A percentile compares a stretch with the other conserved stretches of the same genome.
Conservation (phyloP, 352 stramenopile genomes). For the Globisporangium okanoganense region DNA sequence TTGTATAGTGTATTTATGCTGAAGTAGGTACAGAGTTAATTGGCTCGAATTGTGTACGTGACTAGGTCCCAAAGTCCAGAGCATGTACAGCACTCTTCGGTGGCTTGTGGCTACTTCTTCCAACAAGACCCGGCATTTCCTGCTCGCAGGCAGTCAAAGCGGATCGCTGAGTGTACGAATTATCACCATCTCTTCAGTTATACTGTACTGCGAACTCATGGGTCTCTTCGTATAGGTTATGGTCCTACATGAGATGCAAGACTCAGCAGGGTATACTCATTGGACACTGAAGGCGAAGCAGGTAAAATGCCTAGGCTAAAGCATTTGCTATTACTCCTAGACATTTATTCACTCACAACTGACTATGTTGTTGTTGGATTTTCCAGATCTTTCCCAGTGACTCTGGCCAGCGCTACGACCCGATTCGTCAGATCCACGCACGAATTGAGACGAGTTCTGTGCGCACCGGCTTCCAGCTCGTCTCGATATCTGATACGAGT, state of each 20-base stretch:
- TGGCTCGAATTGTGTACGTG: background rate
- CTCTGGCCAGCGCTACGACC: constrained; percentile 22
- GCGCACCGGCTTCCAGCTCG: constrained; percentile 23
- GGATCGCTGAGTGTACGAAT: constrained; percentile 33
- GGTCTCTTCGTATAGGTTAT: background rate
- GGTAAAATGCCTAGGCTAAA: background rate
- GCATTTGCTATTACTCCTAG: no score
- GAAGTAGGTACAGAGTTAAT: background rate
- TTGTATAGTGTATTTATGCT: background rate
- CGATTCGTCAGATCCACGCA: constrained; percentile 25
- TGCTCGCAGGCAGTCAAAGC: constrained; percentile 32
- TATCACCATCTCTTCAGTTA: background rate
- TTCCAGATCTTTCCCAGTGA: constrained; percentile 36
- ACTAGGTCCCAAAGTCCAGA: constrained; percentile 17
- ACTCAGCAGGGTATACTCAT: background rate
- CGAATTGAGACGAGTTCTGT: constrained; percentile 8
- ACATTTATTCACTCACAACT: background rate
- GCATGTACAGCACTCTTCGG: constrained; percentile 18
- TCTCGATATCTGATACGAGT: constrained; percentile 25
- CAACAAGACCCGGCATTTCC: constrained; percentile 15
- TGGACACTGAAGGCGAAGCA: constrained; percentile 11
- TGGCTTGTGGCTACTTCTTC: constrained; percentile 15
- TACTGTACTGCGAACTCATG: background rate
- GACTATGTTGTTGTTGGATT: background rate
- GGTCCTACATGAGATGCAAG: background rate